Base-by-base conservation (phyloP, 1,284 basidiomycete genomes). In the Pyrrhoderma noxium region DNA sequence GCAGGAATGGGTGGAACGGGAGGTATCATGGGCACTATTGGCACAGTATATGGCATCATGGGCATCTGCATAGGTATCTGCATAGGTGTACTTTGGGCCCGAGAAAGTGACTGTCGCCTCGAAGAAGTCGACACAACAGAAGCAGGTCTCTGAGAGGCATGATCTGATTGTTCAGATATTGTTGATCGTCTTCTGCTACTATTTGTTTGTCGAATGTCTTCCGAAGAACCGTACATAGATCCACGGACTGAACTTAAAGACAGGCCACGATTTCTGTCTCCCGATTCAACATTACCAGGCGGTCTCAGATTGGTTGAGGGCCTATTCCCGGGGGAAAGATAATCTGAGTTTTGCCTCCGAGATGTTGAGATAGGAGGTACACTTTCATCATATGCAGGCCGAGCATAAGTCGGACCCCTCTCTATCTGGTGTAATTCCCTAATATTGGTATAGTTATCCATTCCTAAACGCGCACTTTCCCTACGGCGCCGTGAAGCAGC, bases 401-500 rank as follows among this genome's bases (percentile, higher is more conserved):
- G 67, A 44, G 68, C 62, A 56, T 70, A 68, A 43, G 66, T 68
- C 59, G 63, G 49, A 13, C 43, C 49, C 21, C 31, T 47, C 5
- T 51, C 53, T 18, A 11, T 46, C 22, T 46, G 45, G 37, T 46
- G 37, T 7, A 31, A 36, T 25, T 55, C 66, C 34, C 45, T 53
- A 45, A 59, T 60, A 36, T 58, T 57, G 49, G 59, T 51, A 34
- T 58, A 59, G 57, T 51, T 31, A 57, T 62, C 49, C 58, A 57
- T n/a, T 61, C 80, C 80, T 23, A 67, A 67, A 58, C 80, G 75
- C 52, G 69, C 67, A 4, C 70, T 68, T 61, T 88, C 84, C 53
- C 82, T 75, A 52, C 85, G 70, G 25, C 69, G 58, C 56, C 85
- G 71, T 1, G 85, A 69, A 21, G 81, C 81, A 43, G 68, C 67